phyloP scores from a whole-genome alignment of 1,139 yeast genomes.

The Scheffersomyces titani region DNA sequence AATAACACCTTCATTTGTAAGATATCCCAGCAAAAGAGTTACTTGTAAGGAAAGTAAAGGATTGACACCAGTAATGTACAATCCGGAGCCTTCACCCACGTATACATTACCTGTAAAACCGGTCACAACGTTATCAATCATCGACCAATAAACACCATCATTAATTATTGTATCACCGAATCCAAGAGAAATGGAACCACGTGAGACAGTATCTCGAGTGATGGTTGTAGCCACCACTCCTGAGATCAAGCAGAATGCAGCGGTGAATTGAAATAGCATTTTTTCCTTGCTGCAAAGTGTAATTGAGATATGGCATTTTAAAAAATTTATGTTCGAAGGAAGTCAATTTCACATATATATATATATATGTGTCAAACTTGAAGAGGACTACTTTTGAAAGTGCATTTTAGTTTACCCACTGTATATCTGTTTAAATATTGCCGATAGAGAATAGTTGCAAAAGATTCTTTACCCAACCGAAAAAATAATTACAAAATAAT shows the following conservation, averaged over 20 bases:
- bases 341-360: too few relatives aligned
- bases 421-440: too few relatives aligned
- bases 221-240: neutral
- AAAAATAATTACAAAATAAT: too few relatives aligned
- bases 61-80: constrained; percentile 11
- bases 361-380: too few relatives aligned
- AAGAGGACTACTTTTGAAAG: too few relatives aligned
- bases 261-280: too few relatives aligned
- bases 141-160: constrained; percentile 13
- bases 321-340: too few relatives aligned
- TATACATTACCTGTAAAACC: constrained; percentile 10
- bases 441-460: too few relatives aligned
- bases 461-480: too few relatives aligned
- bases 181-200: constrained; percentile 4
- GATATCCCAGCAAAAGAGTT: constrained; percentile 6
- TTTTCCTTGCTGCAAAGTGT: too few relatives aligned
- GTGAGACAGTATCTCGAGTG: constrained; percentile 7
- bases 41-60: constrained; percentile 9
- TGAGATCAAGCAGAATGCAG: neutral
- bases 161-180: constrained; percentile 11
- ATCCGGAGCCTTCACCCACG: constrained; percentile 18
- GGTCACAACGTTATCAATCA: constrained; percentile 12
- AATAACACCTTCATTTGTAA: constrained; percentile 12
- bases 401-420: too few relatives aligned
- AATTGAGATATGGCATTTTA: too few relatives aligned